These are phyloP conservation scores for Schizophyllum amplum DNA, from an alignment of 1,284 basidiomycete species.

Conservation along the genomic window DNA sequence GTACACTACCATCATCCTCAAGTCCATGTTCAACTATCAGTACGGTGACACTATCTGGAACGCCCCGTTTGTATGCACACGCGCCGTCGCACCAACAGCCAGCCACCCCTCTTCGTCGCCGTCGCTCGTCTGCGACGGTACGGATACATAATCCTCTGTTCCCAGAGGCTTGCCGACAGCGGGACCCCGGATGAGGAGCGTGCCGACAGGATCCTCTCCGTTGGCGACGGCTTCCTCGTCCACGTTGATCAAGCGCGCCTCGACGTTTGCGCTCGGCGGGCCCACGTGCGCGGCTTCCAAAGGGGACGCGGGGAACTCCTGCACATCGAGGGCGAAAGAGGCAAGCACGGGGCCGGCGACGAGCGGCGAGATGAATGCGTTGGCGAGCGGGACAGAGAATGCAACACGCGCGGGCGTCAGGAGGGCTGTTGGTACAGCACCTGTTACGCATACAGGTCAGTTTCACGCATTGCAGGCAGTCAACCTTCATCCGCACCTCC, in stretches of 20 bases:
- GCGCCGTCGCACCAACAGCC: slow-evolving; percentile 34
- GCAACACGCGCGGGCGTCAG: slow-evolving; percentile 59
- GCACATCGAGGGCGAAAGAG: slow-evolving; percentile 67
- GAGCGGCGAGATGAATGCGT: slow-evolving; percentile 49
- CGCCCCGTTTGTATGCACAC: slow-evolving; percentile 54
- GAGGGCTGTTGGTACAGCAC: slow-evolving; percentile 23
- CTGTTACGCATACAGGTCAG: slow-evolving; percentile 18
- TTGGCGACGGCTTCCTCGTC: slow-evolving; percentile 53
- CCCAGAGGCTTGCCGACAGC: slow-evolving; percentile 45
- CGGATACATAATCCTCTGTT: slow-evolving; percentile 31
- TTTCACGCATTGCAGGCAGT: slow-evolving; percentile 4
- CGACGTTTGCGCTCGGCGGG: slow-evolving; percentile 66
- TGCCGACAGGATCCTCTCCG: slow-evolving; percentile 50
- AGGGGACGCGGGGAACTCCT: slow-evolving; percentile 42
- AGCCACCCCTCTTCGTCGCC: slow-evolving; percentile 38
- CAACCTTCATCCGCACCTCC: slow-evolving; percentile 38
- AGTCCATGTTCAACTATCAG: neutral
- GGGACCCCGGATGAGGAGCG: slow-evolving; percentile 39
- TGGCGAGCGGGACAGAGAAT: slow-evolving; percentile 63
- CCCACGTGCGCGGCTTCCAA: slow-evolving; percentile 50
- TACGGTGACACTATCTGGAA: slow-evolving; percentile 32
- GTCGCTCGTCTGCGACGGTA: slow-evolving; percentile 12
- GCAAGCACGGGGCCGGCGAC: slow-evolving; percentile 65
- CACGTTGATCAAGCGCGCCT: slow-evolving; percentile 59
- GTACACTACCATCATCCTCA: neutral